Conservation (phyloP, 495 filamentous ascomycete species). For the Lineolata rhizophorae region DNA sequence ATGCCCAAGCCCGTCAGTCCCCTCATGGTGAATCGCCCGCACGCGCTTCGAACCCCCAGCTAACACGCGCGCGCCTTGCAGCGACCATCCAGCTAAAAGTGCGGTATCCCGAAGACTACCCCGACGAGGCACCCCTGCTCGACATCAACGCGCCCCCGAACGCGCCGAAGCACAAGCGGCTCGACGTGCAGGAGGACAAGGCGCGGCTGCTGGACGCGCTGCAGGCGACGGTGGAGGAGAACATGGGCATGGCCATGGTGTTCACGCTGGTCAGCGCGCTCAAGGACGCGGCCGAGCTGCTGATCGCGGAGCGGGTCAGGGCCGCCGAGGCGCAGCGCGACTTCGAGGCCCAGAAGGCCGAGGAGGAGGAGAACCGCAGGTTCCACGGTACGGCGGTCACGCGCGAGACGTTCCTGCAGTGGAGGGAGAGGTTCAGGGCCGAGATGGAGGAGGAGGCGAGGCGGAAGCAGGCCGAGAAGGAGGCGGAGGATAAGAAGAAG, state of each 20-base stretch:
- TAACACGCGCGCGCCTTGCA: constrained; percentile 9
- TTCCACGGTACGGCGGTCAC: constrained; percentile 86
- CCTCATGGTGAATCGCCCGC: too few relatives aligned
- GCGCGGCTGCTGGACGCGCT: constrained; percentile 44
- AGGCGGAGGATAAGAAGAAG: constrained; percentile 57
- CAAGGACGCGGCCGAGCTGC: constrained; percentile 67
- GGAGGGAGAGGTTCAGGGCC: constrained; percentile 55
- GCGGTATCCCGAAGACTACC: constrained; percentile 68
- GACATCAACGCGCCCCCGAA: constrained; percentile 52
- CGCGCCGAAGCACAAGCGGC: constrained; percentile 37
- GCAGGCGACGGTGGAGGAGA: constrained; percentile 56
- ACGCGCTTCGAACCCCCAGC: constrained; percentile 2
- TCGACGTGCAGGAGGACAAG: constrained; percentile 48
- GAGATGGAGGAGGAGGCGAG: constrained; percentile 54
- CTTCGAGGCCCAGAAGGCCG: constrained; percentile 39
- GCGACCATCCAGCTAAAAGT: constrained; percentile 59
- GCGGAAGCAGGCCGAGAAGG: constrained; percentile 42
- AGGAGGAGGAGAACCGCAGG: constrained; percentile 87
- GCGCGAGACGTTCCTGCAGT: constrained; percentile 58
- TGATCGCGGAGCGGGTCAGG: constrained; percentile 47
- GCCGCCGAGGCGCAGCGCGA: constrained; percentile 39
- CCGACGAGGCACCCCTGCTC: constrained; percentile 61
- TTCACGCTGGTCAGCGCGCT: constrained; percentile 72
- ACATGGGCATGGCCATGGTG: constrained; percentile 93
- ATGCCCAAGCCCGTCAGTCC: constrained; percentile 25